Percentiles rank a stretch among this genome's conserved stretches.
Evolutionary conservation across 768 basidiomycete genomes (phyloP).

Genomic region (Xanthoconium stramineum): DNA sequence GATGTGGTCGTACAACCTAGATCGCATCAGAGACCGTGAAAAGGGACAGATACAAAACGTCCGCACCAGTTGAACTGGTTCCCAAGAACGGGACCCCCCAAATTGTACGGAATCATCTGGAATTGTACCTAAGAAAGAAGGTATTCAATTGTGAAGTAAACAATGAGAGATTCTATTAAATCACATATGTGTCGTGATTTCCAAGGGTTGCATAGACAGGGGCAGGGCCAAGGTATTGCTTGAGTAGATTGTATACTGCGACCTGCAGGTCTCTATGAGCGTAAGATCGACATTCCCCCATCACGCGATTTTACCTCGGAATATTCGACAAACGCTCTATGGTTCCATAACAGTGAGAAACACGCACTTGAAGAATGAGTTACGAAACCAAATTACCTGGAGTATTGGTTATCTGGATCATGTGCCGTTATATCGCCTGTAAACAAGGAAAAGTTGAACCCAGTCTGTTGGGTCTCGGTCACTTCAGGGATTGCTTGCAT

Average conservation of each 20-base stretch:
- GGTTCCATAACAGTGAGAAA: slow-evolving; percentile 1
- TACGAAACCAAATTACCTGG: slow-evolving; percentile 37
- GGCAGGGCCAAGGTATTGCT: slow-evolving; percentile 50
- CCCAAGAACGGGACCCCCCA: slow-evolving; percentile 31
- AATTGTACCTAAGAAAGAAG: slow-evolving; percentile 11
- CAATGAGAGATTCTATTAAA: background rate
- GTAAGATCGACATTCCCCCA: background rate
- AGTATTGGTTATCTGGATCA: slow-evolving; percentile 64
- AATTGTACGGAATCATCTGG: slow-evolving; percentile 39
- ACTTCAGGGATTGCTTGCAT: slow-evolving; percentile 64
- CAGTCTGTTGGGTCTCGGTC: slow-evolving; percentile 53
- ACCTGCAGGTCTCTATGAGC: slow-evolving; percentile 35
- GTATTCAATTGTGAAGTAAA: background rate
- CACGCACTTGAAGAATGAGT: background rate
- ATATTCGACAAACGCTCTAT: slow-evolving; percentile 56
- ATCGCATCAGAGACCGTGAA: background rate
- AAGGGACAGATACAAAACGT: background rate
- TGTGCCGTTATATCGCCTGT: slow-evolving; percentile 76
- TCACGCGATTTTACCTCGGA: slow-evolving; percentile 42
- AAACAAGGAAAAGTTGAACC: slow-evolving; percentile 63
- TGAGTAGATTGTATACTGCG: slow-evolving; percentile 60
- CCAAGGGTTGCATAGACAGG: slow-evolving; percentile 71
- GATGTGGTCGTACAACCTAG: slow-evolving; percentile 50
- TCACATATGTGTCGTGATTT: slow-evolving; percentile 71
- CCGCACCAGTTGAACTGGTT: slow-evolving; percentile 42